Base-by-base conservation (phyloP, 108 stramenopile species). In the Conticribra guillardii region DNA sequence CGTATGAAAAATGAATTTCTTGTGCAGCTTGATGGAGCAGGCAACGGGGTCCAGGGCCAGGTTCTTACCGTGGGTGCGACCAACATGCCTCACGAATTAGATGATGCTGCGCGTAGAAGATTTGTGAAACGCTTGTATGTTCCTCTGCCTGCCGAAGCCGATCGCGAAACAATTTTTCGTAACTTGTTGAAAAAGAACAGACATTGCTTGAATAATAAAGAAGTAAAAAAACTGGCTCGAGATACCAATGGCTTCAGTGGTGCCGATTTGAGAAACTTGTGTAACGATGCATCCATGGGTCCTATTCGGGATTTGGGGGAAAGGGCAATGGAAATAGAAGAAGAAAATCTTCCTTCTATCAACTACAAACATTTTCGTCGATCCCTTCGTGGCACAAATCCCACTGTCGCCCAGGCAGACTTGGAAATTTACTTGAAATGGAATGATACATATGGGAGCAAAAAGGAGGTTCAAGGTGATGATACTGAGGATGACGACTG, bases 11-110 rank as follows among this genome's bases (percentile, higher is more conserved):
- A 96, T 0, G 96, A 97, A 61, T 97, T 97, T 61, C 75, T 97
- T 2, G 96, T 97, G 0, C 95, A 95, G 78, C 72, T 98, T 34
- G 96, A 97, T 74, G 97, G 97, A 18, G 89, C 96, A 7, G 92
- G 88, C 11, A 94, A 94, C 7, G 68, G 61, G 11, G 76, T 82
- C 27, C 73, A 85, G 62, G 95, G 91, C 8, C 89, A 96, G 21
- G 97, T 99, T 17, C 73, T 99, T 28, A 83, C 96, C 24, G 92
- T 99, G 60, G 99, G 99, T 21, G 98, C 98, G 0, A 99, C 99
- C 0, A 99, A 99, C 71, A 74, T 94, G 26, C 99, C 99, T 3
- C 94, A 97, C 54, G 99, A 99, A 79, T 81, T 99, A 46, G 98
- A 99, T 73, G 98, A 99, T 74, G 99, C 99, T 0, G 99, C 98